Evolutionary conservation across 1,139 yeast genomes (phyloP).

Genomic region (Pichia sp.): DNA sequence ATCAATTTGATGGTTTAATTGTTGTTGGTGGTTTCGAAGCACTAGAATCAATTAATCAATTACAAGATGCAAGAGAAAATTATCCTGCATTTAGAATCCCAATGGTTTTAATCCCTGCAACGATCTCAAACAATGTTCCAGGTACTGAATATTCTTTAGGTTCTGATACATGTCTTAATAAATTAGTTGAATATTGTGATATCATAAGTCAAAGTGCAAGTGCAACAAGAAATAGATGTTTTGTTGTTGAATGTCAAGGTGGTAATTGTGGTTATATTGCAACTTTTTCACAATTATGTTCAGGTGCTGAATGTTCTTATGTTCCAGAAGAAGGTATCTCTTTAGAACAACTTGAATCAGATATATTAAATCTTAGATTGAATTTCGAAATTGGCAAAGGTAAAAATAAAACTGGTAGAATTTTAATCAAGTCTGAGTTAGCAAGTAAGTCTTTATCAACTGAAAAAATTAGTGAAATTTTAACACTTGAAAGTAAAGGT

Average conservation of each 20-base stretch:
- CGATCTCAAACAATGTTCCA: slow-evolving; percentile 77
- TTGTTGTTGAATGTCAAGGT: slow-evolving; percentile 82
- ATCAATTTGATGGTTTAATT: slow-evolving; percentile 65
- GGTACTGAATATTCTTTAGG: slow-evolving; percentile 80
- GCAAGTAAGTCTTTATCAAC: slow-evolving; percentile 82
- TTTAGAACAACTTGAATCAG: slow-evolving; percentile 54
- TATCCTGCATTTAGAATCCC: slow-evolving; percentile 76
- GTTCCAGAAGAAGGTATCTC: slow-evolving; percentile 67
- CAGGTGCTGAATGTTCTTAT: slow-evolving; percentile 71
- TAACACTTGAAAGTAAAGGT: slow-evolving; percentile 68
- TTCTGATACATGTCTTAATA: slow-evolving; percentile 70
- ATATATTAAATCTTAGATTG: slow-evolving; percentile 49
- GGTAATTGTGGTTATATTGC: slow-evolving; percentile 80
- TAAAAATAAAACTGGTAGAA: slow-evolving; percentile 68
- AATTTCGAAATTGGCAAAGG: slow-evolving; percentile 55
- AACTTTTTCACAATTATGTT: slow-evolving; percentile 57
- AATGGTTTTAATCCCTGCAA: slow-evolving; percentile 74
- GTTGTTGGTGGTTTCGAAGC: slow-evolving; percentile 82
- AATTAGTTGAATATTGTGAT: slow-evolving; percentile 71
- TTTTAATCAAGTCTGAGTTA: slow-evolving; percentile 76
- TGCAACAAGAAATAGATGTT: slow-evolving; percentile 70
- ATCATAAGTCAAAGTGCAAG: slow-evolving; percentile 75
- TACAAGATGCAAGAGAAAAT: slow-evolving; percentile 53
- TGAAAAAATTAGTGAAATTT: slow-evolving; percentile 72
- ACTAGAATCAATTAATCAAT: slow-evolving; percentile 59